Evolutionary conservation across 1,284 basidiomycete genomes (phyloP), one percentile per base, ranked within the genome.

Genomic region (Blastosporella zonata): DNA sequence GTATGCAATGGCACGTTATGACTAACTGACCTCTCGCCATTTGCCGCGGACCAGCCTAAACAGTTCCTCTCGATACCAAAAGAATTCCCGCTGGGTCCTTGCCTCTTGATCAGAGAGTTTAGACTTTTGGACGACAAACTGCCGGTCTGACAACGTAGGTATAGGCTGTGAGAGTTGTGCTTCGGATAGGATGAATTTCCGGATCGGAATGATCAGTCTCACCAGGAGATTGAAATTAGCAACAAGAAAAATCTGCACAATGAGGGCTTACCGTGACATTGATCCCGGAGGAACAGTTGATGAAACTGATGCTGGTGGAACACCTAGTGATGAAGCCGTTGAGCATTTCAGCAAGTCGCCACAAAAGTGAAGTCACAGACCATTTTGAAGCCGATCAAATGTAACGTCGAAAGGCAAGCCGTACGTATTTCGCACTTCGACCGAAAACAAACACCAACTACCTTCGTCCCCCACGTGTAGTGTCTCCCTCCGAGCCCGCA

Each of bases 31-130:
- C 78, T 97, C 93, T 59, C 77, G 80, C 95, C 95, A 98, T 10
- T 71, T 73, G 7, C 86, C 87, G 15, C 68, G 71, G 5, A 97
- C 65, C 36, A 72, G 69, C 35, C 79, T 78, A 58, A 97, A 79
- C 9, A 98, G 69, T 54, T 86, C 82, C 63, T 98, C 90, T 23
- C 94, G 78, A 62, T 94, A 95, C 96, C 95, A 98, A 70, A 98
- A 98, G 12, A 94, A 65, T 60, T 91, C 86, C 28, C 84, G 75
- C 58, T 89, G 84, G 7, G 72, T 62, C 31, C 70, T 73, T 53
- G 85, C 77, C 59, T 92, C 85, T 35, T 68, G 68, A 3, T 70
- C 64, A 1, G 82, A 78, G 46, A 89, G 69, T 47, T 75, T 77
- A 8, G 84, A 79, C 60, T 90, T 90, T 17, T 84, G 78, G 0